phyloP scores from a whole-genome alignment of 768 basidiomycete species.

The Amanita phalloides region DNA sequence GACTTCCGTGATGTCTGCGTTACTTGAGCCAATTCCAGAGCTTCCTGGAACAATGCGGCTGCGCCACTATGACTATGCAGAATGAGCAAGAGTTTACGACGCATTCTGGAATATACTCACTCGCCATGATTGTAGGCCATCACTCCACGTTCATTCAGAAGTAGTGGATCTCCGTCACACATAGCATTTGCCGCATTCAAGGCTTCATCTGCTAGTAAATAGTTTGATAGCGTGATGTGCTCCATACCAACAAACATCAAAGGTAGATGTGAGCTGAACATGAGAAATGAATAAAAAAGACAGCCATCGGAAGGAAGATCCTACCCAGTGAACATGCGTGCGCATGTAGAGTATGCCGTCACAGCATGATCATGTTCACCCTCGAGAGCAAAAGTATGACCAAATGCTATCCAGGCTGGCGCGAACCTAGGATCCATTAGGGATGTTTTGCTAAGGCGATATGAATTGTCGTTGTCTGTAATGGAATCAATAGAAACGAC shows the following conservation, averaged over 20 bases:
- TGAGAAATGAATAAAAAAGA: not conserved
- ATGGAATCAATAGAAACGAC: not conserved
- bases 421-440: constrained; percentile 94
- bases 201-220: constrained; percentile 76
- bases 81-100: not conserved
- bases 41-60: constrained; percentile 55
- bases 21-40: constrained; percentile 73
- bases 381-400: constrained; percentile 93
- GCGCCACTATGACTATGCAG: constrained; percentile 59
- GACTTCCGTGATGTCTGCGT: constrained; percentile 77
- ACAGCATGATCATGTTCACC: constrained; percentile 99
- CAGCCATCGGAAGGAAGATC: constrained; percentile 8
- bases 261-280: constrained; percentile 80
- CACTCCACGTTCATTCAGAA: constrained; percentile 89
- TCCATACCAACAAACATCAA: constrained; percentile 98
- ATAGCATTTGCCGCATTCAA: constrained; percentile 71
- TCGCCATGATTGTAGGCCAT: constrained; percentile 82
- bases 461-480: constrained; percentile 6
- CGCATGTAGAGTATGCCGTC: constrained; percentile 95
- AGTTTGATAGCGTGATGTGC: constrained; percentile 83
- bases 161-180: constrained; percentile 81
- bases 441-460: constrained; percentile 70
- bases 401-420: constrained; percentile 96
- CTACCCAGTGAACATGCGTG: constrained; percentile 90
- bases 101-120: constrained; percentile 30